Conservation (phyloP, 1,284 basidiomycete species). For the Heterobasidion irregulare region DNA sequence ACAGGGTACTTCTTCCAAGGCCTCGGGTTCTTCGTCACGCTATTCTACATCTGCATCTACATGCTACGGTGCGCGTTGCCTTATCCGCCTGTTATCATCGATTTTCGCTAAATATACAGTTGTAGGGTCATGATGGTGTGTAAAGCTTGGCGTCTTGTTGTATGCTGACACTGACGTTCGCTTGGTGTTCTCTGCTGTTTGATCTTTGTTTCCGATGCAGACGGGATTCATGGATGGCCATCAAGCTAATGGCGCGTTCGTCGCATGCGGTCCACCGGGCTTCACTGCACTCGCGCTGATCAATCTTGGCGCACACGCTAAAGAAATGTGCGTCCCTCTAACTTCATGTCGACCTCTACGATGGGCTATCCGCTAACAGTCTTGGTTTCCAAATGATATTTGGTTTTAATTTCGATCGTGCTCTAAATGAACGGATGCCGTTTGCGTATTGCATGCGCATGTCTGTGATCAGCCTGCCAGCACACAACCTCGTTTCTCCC, state of each 20-base stretch:
- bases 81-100: constrained; percentile 1
- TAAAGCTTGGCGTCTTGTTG: background rate
- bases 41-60: constrained; percentile 43
- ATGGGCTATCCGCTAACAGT: no score
- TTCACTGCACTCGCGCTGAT: constrained; percentile 41
- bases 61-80: constrained; percentile 29
- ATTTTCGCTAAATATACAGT: background rate
- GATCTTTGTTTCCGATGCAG: constrained; percentile 13
- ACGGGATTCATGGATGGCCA: constrained; percentile 43
- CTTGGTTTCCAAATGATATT: no score
- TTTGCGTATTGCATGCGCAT: constrained; percentile 2
- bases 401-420: no score
- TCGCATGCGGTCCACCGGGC: constrained; percentile 38
- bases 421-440: background rate
- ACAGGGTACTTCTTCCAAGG: constrained; percentile 43
- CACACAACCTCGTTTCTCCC: constrained; percentile 29
- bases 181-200: background rate
- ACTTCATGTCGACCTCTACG: background rate
- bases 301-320: constrained; percentile 32
- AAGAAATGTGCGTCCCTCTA: constrained; percentile 26
- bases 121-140: constrained; percentile 33
- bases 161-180: constrained; percentile 7
- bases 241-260: constrained; percentile 42
- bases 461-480: constrained; percentile 22
- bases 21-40: constrained; percentile 40